Conservation (phyloP, 306 rosid genomes). For the Cajanus cajan region DNA sequence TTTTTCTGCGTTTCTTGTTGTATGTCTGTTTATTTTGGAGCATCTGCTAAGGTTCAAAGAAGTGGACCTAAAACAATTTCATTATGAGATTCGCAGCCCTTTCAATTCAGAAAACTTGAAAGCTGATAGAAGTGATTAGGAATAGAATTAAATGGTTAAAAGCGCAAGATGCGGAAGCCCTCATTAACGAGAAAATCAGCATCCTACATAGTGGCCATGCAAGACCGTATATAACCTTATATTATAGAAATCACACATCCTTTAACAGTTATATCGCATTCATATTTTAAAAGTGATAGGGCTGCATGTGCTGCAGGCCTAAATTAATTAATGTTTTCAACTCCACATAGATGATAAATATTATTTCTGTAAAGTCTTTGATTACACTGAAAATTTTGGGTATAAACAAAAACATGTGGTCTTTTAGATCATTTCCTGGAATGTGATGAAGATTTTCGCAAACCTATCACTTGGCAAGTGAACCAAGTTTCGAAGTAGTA, state of each 20-base stretch:
- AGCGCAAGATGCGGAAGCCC: constrained; percentile 16
- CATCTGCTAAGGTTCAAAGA: constrained; percentile 23
- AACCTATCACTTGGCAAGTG: too few relatives aligned
- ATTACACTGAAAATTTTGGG: background rate
- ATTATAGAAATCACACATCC: background rate
- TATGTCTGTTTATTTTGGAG: constrained; percentile 11
- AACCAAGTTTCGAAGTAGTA: too few relatives aligned
- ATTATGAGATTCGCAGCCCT: constrained; percentile 19
- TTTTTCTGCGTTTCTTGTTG: background rate
- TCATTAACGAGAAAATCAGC: constrained; percentile 12
- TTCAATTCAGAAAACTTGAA: constrained; percentile 22
- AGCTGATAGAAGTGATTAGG: background rate
- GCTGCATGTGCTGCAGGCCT: background rate
- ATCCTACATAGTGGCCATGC: background rate
- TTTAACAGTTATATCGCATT: background rate
- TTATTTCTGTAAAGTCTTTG: background rate
- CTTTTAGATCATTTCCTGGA: background rate
- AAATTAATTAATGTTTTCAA: background rate
- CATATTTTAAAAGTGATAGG: background rate
- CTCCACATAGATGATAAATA: background rate
- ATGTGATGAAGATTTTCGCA: too few relatives aligned
- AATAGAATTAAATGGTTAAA: constrained; percentile 6
- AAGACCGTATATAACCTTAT: background rate
- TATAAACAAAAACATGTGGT: background rate
- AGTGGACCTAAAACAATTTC: constrained; percentile 21